A percentile compares a stretch with the other conserved stretches of the same genome.
phyloP scores from a whole-genome alignment of 2,329 filamentous ascomycete species.

The Chaetomium sp. region DNA sequence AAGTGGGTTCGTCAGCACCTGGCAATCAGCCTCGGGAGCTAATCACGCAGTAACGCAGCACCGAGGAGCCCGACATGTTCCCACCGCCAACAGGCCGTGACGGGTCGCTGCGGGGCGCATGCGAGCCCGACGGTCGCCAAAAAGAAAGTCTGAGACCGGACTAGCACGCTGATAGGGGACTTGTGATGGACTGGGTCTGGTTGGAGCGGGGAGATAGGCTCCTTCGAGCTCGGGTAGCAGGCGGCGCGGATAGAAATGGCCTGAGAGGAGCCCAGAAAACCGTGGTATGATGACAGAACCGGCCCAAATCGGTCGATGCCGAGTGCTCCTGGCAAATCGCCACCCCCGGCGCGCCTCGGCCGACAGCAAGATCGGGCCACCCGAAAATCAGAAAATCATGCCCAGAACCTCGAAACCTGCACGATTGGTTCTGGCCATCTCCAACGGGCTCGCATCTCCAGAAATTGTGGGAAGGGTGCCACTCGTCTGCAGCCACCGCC shows the following conservation, averaged over 20 bases:
- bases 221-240: slow-evolving; percentile 26
- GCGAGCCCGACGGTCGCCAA: slow-evolving; percentile 12
- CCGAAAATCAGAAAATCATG: slow-evolving; percentile 36
- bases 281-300: slow-evolving; percentile 34
- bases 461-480: slow-evolving; percentile 8
- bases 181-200: slow-evolving; percentile 8
- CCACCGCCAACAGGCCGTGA: not conserved
- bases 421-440: slow-evolving; percentile 19
- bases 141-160: not conserved
- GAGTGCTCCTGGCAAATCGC: slow-evolving; percentile 33
- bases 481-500: slow-evolving; percentile 7
- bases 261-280: slow-evolving; percentile 36
- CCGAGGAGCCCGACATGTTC: slow-evolving; percentile 3
- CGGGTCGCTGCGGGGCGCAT: not conserved
- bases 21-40: slow-evolving; percentile 18
- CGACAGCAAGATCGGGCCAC: slow-evolving; percentile 33
- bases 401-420: slow-evolving; percentile 21
- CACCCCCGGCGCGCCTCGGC: slow-evolving; percentile 24
- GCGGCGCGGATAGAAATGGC: slow-evolving; percentile 39
- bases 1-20: slow-evolving; percentile 26
- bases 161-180: not conserved
- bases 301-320: slow-evolving; percentile 39
- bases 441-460: slow-evolving; percentile 11
- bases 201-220: slow-evolving; percentile 25
- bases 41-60: slow-evolving; percentile 3